A percentile compares a stretch with the other conserved stretches of the same genome.
phyloP scores from a whole-genome alignment of 179 eudicot species.

The Spergularia azorica region DNA sequence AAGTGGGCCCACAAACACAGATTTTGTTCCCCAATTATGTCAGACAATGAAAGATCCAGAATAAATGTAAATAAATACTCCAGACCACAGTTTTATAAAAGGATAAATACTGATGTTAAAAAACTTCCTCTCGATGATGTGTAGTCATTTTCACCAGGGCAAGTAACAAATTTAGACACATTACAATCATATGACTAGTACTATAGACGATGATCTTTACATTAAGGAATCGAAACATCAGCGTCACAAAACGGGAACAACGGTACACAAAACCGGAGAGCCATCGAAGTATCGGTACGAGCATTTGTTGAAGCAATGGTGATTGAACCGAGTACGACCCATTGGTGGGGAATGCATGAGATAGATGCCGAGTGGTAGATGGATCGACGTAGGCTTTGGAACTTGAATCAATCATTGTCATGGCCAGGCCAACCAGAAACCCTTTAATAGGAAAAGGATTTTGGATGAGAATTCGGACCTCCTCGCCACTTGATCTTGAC shows the following conservation, averaged over 20 bases:
- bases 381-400: slow-evolving; percentile 15
- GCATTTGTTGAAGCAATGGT: not conserved
- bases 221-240: not conserved
- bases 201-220: slow-evolving; percentile 1
- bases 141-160: slow-evolving; percentile 21
- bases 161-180: slow-evolving; percentile 17
- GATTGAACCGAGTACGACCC: not conserved
- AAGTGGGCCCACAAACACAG: slow-evolving; percentile 27
- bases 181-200: slow-evolving; percentile 28
- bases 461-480: slow-evolving; percentile 17
- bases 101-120: slow-evolving; percentile 11
- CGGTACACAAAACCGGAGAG: not conserved
- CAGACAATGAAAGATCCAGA: slow-evolving; percentile 27
- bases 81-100: not conserved
- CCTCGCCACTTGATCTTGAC: slow-evolving; percentile 26
- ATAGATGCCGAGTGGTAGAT: slow-evolving; percentile 12
- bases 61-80: slow-evolving; percentile 10
- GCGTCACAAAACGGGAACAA: not conserved
- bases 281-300: slow-evolving; percentile 10
- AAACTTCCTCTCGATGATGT: not conserved
- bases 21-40: slow-evolving; percentile 29
- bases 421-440: slow-evolving; percentile 16
- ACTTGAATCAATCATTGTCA: slow-evolving; percentile 18
- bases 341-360: not conserved
- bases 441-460: slow-evolving; percentile 17